Percentiles rank a stretch among this genome's conserved stretches.
Evolutionary conservation across 1,139 yeast genomes (phyloP).

Genomic region (Geotrichum phurueaensis): DNA sequence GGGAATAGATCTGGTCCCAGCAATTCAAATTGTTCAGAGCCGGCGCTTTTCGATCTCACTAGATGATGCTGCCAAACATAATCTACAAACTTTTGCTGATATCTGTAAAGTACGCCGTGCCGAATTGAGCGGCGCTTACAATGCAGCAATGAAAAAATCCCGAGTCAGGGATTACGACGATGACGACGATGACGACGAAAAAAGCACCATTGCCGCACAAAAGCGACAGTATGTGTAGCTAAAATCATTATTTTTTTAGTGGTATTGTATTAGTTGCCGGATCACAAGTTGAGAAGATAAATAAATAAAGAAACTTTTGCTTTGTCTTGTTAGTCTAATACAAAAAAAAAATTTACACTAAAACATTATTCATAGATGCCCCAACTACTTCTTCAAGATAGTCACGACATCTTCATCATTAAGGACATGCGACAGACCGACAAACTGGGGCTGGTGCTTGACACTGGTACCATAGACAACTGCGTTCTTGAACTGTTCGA

Average conservation of each 20-base stretch:
- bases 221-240: not conserved
- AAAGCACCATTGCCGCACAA: not conserved
- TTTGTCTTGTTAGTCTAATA: not conserved
- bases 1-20: conserved; percentile 21
- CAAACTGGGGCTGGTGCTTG: conserved; percentile 97
- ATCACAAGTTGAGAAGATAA: not conserved
- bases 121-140: not conserved
- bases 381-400: conserved; percentile 62
- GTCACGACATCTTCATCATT: conserved; percentile 97
- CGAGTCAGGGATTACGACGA: not conserved
- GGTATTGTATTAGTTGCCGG: not conserved
- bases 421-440: conserved; percentile 73
- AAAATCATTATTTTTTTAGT: not conserved
- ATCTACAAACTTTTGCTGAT: conserved; percentile 26
- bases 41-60: conserved; percentile 29
- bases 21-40: conserved; percentile 31
- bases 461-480: conserved; percentile 88
- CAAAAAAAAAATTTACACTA: not conserved
- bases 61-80: conserved; percentile 26
- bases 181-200: not conserved
- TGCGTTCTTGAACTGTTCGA: conserved; percentile 88
- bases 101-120: conserved; percentile 21
- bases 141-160: not conserved
- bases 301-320: not conserved
- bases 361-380: not conserved